phyloP scores from a whole-genome alignment of 306 rosid genomes.

The Quercus mongolica region DNA sequence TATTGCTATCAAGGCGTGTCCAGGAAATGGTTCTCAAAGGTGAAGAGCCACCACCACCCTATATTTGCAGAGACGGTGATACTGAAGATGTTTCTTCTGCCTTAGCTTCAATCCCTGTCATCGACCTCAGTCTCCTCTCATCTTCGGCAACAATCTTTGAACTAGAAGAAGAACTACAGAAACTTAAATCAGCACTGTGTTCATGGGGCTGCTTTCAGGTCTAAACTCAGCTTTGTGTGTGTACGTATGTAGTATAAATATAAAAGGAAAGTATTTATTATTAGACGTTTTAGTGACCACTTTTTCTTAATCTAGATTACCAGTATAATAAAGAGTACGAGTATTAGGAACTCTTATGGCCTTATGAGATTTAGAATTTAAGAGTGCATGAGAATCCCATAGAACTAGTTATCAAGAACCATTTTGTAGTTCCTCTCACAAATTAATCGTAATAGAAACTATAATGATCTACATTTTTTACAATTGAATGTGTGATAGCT shows the following conservation, averaged over 20 bases:
- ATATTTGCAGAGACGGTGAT: slow-evolving; percentile 29
- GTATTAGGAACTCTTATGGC: too few relatives aligned
- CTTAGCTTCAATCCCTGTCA: slow-evolving; percentile 18
- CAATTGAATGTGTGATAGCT: neutral
- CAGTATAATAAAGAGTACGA: too few relatives aligned
- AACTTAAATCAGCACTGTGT: slow-evolving; percentile 30
- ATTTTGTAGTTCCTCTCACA: too few relatives aligned
- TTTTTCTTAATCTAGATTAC: too few relatives aligned
- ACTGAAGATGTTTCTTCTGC: slow-evolving; percentile 9
- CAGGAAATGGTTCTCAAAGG: slow-evolving; percentile 36
- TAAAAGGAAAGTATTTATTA: too few relatives aligned
- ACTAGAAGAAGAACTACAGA: slow-evolving; percentile 23
- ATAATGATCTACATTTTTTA: neutral
- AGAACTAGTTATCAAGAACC: too few relatives aligned
- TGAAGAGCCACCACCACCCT: slow-evolving; percentile 32
- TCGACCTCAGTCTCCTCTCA: slow-evolving; percentile 21
- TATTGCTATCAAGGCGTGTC: slow-evolving; percentile 30
- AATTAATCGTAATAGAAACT: neutral
- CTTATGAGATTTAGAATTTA: too few relatives aligned
- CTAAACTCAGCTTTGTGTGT: too few relatives aligned
- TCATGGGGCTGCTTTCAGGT: slow-evolving; percentile 50
- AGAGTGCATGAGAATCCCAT: too few relatives aligned
- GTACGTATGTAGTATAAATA: neutral
- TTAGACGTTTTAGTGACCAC: neutral
- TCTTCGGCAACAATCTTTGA: neutral